Evolutionary conservation across 345 rosid genomes (phyloP).

Genomic region (Zanthoxylum bungeanum): DNA sequence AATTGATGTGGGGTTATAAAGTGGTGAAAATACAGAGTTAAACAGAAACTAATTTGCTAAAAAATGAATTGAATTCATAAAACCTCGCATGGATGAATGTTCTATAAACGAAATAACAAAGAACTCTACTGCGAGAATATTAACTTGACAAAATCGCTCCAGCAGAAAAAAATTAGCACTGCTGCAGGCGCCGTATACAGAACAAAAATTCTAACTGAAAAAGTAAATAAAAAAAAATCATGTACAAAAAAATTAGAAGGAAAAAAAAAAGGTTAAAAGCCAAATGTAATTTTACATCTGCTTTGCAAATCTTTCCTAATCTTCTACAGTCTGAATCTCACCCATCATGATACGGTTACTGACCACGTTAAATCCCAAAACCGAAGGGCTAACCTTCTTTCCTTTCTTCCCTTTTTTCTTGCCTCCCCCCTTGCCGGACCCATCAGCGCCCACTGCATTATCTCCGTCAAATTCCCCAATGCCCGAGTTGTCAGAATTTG

Average conservation of each 20-base stretch:
- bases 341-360: conserved; percentile 99
- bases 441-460: conserved; percentile 25
- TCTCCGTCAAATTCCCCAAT: conserved; percentile 17
- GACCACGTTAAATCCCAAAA: conserved; percentile 87
- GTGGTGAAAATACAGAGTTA: too few relatives aligned
- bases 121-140: neutral
- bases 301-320: conserved; percentile 32
- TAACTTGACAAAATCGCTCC: conserved; percentile 42
- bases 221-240: too few relatives aligned
- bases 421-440: conserved; percentile 61
- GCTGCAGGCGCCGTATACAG: conserved; percentile 27
- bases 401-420: conserved; percentile 87
- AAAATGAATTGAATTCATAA: too few relatives aligned
- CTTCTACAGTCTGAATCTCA: conserved; percentile 86
- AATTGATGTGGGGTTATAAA: too few relatives aligned
- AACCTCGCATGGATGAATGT: neutral
- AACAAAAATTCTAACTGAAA: too few relatives aligned
- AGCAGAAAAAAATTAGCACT: conserved; percentile 40
- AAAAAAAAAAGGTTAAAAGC: too few relatives aligned
- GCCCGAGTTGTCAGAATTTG: conserved; percentile 38
- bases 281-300: conserved; percentile 47
- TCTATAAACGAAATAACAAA: neutral
- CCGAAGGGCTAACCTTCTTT: conserved; percentile 79
- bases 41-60: too few relatives aligned
- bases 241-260: conserved; percentile 36